These are phyloP conservation scores for Acorus gramineus DNA, from an alignment of 106 monocot species.

Conservation along the genomic window DNA sequence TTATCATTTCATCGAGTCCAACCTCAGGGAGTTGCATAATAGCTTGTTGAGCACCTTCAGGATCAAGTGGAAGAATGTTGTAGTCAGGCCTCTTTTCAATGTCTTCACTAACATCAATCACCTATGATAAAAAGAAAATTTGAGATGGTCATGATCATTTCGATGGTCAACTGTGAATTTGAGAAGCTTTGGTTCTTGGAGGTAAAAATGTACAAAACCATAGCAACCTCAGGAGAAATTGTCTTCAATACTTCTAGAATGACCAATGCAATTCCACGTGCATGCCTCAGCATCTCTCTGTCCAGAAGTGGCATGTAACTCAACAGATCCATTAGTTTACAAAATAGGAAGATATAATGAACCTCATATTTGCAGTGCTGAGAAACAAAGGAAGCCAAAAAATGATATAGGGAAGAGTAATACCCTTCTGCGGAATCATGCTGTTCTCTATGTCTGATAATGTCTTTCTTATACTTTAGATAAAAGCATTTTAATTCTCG, in stretches of 20 bases:
- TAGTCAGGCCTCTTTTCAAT: constrained; percentile 21
- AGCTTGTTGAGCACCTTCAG: constrained; percentile 32
- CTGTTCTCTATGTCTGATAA: background rate
- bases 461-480: constrained; percentile 20
- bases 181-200: background rate
- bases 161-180: no score
- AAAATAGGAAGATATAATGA: background rate
- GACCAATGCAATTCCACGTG: constrained; percentile 29
- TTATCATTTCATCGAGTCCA: background rate
- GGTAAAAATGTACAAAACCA: background rate
- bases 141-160: no score
- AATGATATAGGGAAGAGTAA: background rate
- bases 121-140: constrained; percentile 6
- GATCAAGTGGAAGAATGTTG: constrained; percentile 70
- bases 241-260: constrained; percentile 48
- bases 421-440: background rate
- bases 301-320: constrained; percentile 7
- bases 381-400: background rate
- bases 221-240: constrained; percentile 38
- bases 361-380: background rate
- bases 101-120: constrained; percentile 20
- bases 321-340: background rate
- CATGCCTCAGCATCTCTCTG: constrained; percentile 21
- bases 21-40: constrained; percentile 78
- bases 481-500: constrained; percentile 46